Base-by-base conservation (phyloP, 345 rosid species). In the Hibiscus mutabilis region DNA sequence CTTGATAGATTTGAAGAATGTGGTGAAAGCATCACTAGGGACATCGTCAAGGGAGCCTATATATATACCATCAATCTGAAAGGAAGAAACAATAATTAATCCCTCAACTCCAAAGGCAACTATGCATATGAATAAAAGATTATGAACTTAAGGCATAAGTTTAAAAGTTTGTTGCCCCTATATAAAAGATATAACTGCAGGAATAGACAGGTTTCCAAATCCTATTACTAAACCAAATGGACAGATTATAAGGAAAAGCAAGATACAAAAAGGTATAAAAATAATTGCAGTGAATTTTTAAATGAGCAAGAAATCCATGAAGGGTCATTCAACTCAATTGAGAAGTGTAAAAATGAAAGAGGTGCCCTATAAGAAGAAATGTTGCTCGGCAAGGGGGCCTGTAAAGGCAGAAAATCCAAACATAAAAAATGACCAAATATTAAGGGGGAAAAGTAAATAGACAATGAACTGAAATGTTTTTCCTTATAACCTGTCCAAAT, bases 331-430 rank as follows among this genome's bases (percentile, higher is more conserved):
- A 61, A 33, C 27, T 66, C 40, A 56, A 27, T 22, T 42, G 65
- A 47, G 49, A 67, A 60, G 52, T 19, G 21, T 53, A 7, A 75
- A 69, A 42, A 27, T 44, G 29, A 60, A 72, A 72, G 14, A 18
- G 44, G 69, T 87, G 89, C 98, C 98, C 88, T 93, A 75, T 91
- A 93, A 24, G 97, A 91, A 42, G 97, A 91, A 72, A 93, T 59
- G 83, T 81, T 83, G 82, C 88, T 91, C 2, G 97, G 98, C 80
- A 93, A 78, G 66, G n/a, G n/a, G 98, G 96, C 80, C 97, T 91
- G 84, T 49, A 79, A 44, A 81, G 66, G 72, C 63, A 76, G 62
- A 58, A 24, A 75, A 74, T 8, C 47, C 37, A 57, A 16, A 2
- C 22, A 49, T 8, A 61, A 62, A 37, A 56, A 16, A 44, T 13